Evolutionary conservation across 176 grass and related monocot genomes (phyloP).

Genomic region (Echinochloa phyllopogon): DNA sequence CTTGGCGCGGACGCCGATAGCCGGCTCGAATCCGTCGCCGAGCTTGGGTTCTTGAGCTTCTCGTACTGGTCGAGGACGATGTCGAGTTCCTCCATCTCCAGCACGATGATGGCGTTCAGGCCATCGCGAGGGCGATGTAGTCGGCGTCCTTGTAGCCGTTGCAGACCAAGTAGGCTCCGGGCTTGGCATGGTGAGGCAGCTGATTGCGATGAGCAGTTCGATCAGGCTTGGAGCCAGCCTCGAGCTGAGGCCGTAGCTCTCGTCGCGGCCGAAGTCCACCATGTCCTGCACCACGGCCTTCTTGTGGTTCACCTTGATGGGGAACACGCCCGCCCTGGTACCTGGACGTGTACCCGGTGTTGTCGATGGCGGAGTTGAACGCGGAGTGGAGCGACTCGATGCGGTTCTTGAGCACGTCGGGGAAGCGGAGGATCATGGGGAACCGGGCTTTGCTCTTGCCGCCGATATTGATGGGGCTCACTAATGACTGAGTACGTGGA

Average conservation of each 20-base stretch:
- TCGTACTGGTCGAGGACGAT: background rate
- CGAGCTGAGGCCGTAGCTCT: conserved; percentile 3
- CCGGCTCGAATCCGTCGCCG: background rate
- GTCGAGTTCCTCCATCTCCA: conserved; percentile 26
- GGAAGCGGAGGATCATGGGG: conserved; percentile 23
- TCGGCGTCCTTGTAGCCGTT: conserved; percentile 19
- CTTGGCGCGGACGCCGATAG: conserved; percentile 2
- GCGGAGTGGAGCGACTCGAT: background rate
- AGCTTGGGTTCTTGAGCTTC: background rate
- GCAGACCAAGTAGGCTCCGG: background rate
- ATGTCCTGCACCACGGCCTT: conserved; percentile 2
- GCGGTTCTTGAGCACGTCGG: background rate
- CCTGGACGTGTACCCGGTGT: background rate
- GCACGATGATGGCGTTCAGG: conserved; percentile 18
- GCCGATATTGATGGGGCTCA: no score
- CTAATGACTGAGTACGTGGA: background rate
- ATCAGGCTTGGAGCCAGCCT: conserved; percentile 8
- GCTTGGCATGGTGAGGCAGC: background rate
- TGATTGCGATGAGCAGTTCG: conserved; percentile 1
- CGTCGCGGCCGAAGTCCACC: background rate
- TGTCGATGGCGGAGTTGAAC: background rate
- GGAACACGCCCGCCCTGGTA: conserved; percentile 28
- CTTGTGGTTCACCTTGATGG: conserved; percentile 22
- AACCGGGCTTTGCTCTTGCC: background rate
- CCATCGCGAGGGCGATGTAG: conserved; percentile 17